Percentiles rank a stretch among this genome's conserved stretches.
Conservation (phyloP, 768 basidiomycete genomes). For the Collybia nuda region DNA sequence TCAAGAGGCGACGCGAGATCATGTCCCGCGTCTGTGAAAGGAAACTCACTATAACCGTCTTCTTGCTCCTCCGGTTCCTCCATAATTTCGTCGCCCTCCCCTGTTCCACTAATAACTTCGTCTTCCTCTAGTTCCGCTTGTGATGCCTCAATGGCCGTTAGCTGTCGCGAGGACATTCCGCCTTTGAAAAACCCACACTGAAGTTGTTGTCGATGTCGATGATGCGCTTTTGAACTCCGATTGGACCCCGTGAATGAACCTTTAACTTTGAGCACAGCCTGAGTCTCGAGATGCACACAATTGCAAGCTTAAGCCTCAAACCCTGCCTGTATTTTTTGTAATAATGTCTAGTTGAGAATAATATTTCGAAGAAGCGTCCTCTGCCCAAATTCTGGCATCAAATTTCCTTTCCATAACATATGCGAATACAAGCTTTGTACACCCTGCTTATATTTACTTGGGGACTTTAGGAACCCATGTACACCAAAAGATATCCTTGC, state of each 20-base stretch:
- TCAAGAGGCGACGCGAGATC: neutral
- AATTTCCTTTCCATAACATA: no score
- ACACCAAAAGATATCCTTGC: no score
- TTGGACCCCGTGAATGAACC: conserved; percentile 3
- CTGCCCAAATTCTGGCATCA: no score
- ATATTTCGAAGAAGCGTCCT: no score
- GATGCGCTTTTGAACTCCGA: conserved; percentile 29
- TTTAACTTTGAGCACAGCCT: neutral
- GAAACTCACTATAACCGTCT: conserved; percentile 76
- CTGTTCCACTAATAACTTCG: conserved; percentile 56
- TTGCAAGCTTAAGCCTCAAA: no score
- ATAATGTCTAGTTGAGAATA: no score
- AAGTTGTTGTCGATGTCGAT: conserved; percentile 21
- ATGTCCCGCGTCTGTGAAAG: no score
- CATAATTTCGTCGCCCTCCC: conserved; percentile 77
- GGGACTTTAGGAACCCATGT: no score
- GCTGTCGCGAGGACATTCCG: conserved; percentile 39
- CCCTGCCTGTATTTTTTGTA: no score
- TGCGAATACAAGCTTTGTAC: no score
- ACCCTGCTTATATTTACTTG: no score
- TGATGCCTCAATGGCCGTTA: conserved; percentile 38
- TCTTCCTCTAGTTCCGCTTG: conserved; percentile 61
- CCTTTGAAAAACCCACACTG: conserved; percentile 8
- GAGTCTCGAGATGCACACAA: no score
- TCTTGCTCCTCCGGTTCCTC: conserved; percentile 77